Evolutionary conservation across 495 filamentous ascomycete species (phyloP).

Genomic region (Parathielavia appendiculata): DNA sequence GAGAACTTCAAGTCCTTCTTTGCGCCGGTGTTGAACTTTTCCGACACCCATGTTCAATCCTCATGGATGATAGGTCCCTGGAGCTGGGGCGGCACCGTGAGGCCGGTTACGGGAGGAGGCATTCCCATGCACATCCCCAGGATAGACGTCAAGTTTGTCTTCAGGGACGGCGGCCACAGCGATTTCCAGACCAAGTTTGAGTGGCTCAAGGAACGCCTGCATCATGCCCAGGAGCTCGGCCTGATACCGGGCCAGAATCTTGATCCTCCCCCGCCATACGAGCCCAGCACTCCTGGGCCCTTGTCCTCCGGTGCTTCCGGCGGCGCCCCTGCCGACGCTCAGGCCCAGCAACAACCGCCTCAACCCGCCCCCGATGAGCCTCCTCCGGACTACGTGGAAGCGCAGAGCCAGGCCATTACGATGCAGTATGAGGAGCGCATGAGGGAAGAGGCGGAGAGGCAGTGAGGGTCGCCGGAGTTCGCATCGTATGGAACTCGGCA

Average conservation of each 20-base stretch:
- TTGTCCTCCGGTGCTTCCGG: slow-evolving; percentile 27
- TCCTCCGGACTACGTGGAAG: slow-evolving; percentile 90
- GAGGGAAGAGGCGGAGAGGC: slow-evolving; percentile 44
- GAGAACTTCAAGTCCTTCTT: slow-evolving; percentile 80
- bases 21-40: slow-evolving; percentile 74
- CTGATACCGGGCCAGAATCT: slow-evolving; percentile 49
- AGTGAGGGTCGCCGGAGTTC: slow-evolving; percentile 17
- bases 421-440: slow-evolving; percentile 45
- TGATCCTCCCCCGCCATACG: slow-evolving; percentile 84
- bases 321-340: not conserved
- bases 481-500: not conserved
- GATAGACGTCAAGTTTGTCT: slow-evolving; percentile 76
- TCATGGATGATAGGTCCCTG: slow-evolving; percentile 98
- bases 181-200: slow-evolving; percentile 85
- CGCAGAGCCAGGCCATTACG: slow-evolving; percentile 69
- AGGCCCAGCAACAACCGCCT: slow-evolving; percentile 22
- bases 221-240: slow-evolving; percentile 70
- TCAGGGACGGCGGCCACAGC: slow-evolving; percentile 91
- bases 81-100: slow-evolving; percentile 74
- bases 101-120: slow-evolving; percentile 78
- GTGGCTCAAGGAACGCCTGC: slow-evolving; percentile 72
- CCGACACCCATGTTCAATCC: slow-evolving; percentile 83
- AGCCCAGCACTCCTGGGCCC: slow-evolving; percentile 32
- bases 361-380: slow-evolving; percentile 64
- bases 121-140: slow-evolving; percentile 68